Percentiles rank a stretch among this genome's conserved stretches.
Conservation (phyloP, 768 basidiomycete genomes). For the Imleria badia region DNA sequence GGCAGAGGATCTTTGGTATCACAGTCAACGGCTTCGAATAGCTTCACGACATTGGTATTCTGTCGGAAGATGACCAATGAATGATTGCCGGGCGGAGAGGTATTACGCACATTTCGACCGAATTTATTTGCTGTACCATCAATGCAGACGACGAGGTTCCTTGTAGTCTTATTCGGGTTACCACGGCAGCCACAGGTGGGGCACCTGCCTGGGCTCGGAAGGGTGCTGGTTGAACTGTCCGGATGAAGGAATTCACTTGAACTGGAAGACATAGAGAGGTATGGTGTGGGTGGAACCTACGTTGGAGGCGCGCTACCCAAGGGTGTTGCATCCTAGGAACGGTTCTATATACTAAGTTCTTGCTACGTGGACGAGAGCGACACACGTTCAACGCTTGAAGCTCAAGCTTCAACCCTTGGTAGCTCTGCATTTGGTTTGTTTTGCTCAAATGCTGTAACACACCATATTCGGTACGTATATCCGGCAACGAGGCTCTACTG, state of each 20-base stretch:
- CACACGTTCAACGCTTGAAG: too few relatives aligned
- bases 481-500: too few relatives aligned
- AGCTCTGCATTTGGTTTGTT: not conserved
- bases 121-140: conserved; percentile 10
- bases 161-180: not conserved
- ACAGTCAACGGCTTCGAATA: conserved; percentile 6
- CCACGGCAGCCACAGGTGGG: not conserved
- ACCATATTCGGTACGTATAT: not conserved
- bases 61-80: not conserved
- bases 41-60: conserved; percentile 10
- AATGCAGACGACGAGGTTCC: conserved; percentile 7
- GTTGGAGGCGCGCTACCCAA: not conserved
- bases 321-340: not conserved
- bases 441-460: not conserved
- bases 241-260: not conserved
- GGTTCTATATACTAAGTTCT: not conserved
- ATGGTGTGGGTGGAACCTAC: not conserved
- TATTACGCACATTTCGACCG: not conserved
- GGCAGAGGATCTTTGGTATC: not conserved
- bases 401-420: not conserved
- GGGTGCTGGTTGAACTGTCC: not conserved
- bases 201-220: not conserved
- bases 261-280: not conserved
- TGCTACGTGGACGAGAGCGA: not conserved
- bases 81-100: not conserved